Evolutionary conservation across 305 asterid species (phyloP).

Genomic region (Fraxinus nigra): DNA sequence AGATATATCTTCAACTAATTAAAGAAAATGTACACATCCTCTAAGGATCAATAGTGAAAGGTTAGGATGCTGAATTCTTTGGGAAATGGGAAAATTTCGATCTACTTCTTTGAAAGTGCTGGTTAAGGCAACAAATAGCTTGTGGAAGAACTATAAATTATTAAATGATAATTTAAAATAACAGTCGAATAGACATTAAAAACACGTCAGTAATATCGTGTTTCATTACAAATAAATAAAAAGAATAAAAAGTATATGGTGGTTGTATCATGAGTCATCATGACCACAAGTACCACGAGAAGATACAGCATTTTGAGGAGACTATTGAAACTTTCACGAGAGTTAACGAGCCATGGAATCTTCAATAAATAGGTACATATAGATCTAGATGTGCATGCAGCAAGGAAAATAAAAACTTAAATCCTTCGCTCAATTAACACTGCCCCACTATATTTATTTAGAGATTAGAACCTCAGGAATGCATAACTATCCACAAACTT

Average conservation of each 20-base stretch:
- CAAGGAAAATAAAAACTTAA: not conserved
- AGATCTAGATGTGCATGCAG: not conserved
- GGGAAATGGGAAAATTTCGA: not conserved
- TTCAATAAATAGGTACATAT: not conserved
- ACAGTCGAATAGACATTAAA: not conserved
- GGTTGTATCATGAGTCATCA: not conserved
- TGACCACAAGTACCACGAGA: not conserved
- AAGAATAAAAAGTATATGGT: not conserved
- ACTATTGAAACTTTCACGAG: not conserved
- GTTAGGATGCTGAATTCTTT: not conserved
- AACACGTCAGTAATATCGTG: not conserved
- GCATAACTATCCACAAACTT: not conserved
- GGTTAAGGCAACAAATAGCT: not conserved
- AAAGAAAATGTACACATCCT: not conserved
- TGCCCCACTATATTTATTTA: not conserved
- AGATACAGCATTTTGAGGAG: not conserved
- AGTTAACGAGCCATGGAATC: not conserved
- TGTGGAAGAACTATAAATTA: not conserved
- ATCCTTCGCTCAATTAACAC: not conserved
- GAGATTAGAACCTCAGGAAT: not conserved
- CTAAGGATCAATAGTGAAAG: not conserved
- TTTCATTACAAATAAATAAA: not conserved
- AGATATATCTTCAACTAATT: not conserved
- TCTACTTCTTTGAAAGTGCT: not conserved
- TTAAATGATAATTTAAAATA: not conserved